Base-by-base conservation (phyloP, 805 yeast genomes). In the Ogataea salicorniae region DNA sequence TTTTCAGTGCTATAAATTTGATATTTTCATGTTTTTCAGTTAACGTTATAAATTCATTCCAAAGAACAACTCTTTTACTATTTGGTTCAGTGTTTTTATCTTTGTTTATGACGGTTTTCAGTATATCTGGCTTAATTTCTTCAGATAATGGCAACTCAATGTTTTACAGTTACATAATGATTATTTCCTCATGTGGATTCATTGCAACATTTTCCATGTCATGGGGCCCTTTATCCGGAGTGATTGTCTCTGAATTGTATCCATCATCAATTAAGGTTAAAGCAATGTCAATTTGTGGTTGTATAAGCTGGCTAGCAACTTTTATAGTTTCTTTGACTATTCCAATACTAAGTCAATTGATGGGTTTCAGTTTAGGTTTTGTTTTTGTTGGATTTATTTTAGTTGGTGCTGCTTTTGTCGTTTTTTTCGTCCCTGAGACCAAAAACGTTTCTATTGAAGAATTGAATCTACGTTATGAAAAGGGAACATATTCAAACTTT, bases 161-260 rank as follows among this genome's bases (percentile, higher is more conserved):
- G n/a, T 5, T 34, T 6, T 20, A 17, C 13, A 60, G 69, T 34
- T 73, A 74, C 3, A 71, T 81, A 78, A 78, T 84, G 59, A 72
- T 74, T 45, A 65, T 81, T 37, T 72, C 85, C 4, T 80, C 88
- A 61, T 64, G 66, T 46, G 58, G 76, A 36, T 84, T 78, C 64
- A 80, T 84, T 45, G 72, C 77, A 54, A 73, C 72, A 48, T 84
- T 85, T 65, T 87, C 90, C 2, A 69, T 80, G 20, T 79, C 87
- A 14, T 81, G 88, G 84, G 91, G 90, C 3, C 88, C 90, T 34
- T 77, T 85, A 49, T 74, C 81, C n/a, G 79, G 77, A 63, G 77
- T 81, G 22, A 70, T 84, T 43, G 80, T 84, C 14, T 74, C 84
- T 34, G 90, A 84, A 59, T 62, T 83, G 37, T 84, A 77, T 64